Base-by-base conservation (phyloP, 495 filamentous ascomycete species). In the Bathelium albidoporum region DNA sequence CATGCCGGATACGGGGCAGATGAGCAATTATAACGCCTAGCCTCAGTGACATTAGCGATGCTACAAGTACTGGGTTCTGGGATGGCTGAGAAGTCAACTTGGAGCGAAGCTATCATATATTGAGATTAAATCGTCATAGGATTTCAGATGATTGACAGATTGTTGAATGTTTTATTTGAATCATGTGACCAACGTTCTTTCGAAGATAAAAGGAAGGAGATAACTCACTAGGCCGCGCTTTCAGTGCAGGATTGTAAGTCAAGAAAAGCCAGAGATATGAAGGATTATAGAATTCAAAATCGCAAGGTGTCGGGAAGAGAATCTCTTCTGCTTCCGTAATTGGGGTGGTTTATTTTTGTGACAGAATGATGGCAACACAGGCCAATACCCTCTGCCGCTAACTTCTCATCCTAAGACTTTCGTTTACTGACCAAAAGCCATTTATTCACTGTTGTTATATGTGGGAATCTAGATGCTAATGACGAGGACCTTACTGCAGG, bases 61-160 rank as follows among this genome's bases (percentile, higher is more conserved):
- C 5, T 64, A 2, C 32, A 41, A 36, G 32, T n/a, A 22, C 9
- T 26, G 3, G 26, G n/a, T 31, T 2, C 58, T 32, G 22, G 44
- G 14, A 5, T 39, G 5, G 5, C 34, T 39, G 34, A 5, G 14
- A 39, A 39, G 14, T 39, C 14, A 39, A 5, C 44, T 20, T 22
- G 11, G 20, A 5, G 5, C 2, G 22, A 28, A 29, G 20, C 12
- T 26, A 62, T 74, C 73, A 74, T 74, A 73, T 62, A 72, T 65
- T 68, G 65, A 75, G 72, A 60, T 65, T 39, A 20, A 28, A 58
- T 62, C 59, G 43, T 65, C 59, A 62, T 59, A 52, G 60, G 66
- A 59, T 49, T 74, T 91, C 88, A 89, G 88, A 79, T 85, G 88
- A 92, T 92, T 92, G 88, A 92, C 88, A 92, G 88, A 91, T 91